Conservation (phyloP, 345 rosid species). For the Melastoma malabathricum region DNA sequence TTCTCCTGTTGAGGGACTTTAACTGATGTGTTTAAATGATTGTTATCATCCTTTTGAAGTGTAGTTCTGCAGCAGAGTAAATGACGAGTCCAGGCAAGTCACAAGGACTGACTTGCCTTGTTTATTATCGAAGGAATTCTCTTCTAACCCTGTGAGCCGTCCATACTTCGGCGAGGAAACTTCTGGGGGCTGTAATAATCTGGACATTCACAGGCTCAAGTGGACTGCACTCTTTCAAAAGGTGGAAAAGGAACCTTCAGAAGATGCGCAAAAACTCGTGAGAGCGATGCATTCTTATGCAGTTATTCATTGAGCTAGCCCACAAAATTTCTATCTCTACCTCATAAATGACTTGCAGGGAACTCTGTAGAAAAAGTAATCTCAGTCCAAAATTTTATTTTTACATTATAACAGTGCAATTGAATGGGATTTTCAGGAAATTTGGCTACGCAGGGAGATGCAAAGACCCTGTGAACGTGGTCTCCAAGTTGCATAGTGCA, state of each 20-base stretch:
- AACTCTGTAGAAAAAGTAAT: too few species aligned
- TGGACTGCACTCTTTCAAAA: slow-evolving; percentile 67
- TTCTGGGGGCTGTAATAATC: slow-evolving; percentile 6
- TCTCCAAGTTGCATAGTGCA: slow-evolving; percentile 36
- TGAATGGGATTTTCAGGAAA: slow-evolving; percentile 40
- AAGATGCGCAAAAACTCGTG: slow-evolving; percentile 80
- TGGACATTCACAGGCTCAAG: slow-evolving; percentile 42
- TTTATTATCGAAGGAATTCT: slow-evolving; percentile 58
- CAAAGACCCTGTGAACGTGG: slow-evolving; percentile 67
- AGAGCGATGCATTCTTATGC: slow-evolving; percentile 11
- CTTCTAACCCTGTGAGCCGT: slow-evolving; percentile 31
- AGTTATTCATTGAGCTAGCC: too few species aligned
- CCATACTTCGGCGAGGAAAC: slow-evolving; percentile 14
- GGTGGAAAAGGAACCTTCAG: slow-evolving; percentile 59
- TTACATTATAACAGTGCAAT: too few species aligned
- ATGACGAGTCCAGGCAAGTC: slow-evolving; percentile 74
- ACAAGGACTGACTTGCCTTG: slow-evolving; percentile 63
- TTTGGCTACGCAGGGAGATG: slow-evolving; percentile 60
- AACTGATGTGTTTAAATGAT: slow-evolving; percentile 2
- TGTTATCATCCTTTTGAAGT: slow-evolving; percentile 9
- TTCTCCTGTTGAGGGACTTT: not conserved
- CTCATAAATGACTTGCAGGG: too few species aligned
- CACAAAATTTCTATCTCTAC: too few species aligned
- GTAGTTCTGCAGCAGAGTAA: slow-evolving; percentile 81
- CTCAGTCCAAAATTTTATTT: too few species aligned